Evolutionary conservation across 768 basidiomycete species (phyloP).

Genomic region (Mycena albidolilacea): DNA sequence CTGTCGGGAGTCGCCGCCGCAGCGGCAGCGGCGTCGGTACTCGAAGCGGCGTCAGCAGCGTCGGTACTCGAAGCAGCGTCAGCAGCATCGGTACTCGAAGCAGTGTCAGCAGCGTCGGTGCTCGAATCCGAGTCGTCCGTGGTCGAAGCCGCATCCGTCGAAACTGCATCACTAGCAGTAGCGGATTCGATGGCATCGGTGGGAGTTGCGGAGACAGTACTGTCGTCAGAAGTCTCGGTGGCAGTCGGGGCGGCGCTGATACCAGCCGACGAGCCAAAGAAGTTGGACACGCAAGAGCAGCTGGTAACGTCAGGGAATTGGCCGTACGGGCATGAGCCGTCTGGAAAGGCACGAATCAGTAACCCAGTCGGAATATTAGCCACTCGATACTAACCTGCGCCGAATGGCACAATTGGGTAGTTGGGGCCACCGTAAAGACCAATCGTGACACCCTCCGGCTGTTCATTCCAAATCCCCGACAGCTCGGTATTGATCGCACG

Average conservation of each 20-base stretch:
- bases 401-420: slow-evolving; percentile 59
- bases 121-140: slow-evolving; percentile 16
- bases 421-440: slow-evolving; percentile 61
- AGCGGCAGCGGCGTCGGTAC: neutral
- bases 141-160: slow-evolving; percentile 26
- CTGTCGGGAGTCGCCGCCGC: slow-evolving; percentile 27
- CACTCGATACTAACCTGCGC: slow-evolving; percentile 52
- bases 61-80: too few relatives aligned
- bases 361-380: neutral
- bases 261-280: neutral
- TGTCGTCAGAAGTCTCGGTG: neutral
- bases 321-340: slow-evolving; percentile 63
- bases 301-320: slow-evolving; percentile 55
- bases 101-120: neutral
- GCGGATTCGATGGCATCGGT: slow-evolving; percentile 32
- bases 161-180: slow-evolving; percentile 21
- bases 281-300: slow-evolving; percentile 54
- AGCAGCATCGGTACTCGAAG: neutral
- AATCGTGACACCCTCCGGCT: slow-evolving; percentile 58
- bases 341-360: slow-evolving; percentile 41
- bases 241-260: neutral
- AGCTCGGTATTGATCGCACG: slow-evolving; percentile 60
- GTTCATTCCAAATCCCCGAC: slow-evolving; percentile 56
- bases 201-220: slow-evolving; percentile 14
- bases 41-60: neutral